Evolutionary conservation across 352 stramenopile genomes (phyloP).

Genomic region (Globisporangium barbulae): DNA sequence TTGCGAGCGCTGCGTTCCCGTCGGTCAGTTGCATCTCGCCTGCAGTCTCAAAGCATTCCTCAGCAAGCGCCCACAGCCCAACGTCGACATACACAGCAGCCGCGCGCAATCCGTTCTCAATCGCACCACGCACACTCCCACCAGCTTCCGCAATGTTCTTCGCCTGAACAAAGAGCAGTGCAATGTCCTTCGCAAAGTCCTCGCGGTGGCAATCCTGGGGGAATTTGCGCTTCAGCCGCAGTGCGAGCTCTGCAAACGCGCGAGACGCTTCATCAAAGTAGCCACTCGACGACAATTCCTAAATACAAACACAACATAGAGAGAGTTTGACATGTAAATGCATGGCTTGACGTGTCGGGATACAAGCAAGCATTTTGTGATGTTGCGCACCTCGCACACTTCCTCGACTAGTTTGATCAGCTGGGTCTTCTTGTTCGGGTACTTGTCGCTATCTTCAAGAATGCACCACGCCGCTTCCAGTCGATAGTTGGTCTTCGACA

Average conservation of each 20-base stretch:
- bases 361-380: background rate
- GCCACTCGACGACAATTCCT: slow-evolving; percentile 47
- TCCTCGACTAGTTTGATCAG: slow-evolving; percentile 39
- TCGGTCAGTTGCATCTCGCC: slow-evolving; percentile 45
- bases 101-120: slow-evolving; percentile 50
- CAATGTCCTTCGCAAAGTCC: slow-evolving; percentile 33
- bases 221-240: slow-evolving; percentile 63
- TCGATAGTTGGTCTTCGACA: slow-evolving; percentile 49
- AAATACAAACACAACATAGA: background rate
- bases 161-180: slow-evolving; percentile 48
- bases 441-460: slow-evolving; percentile 47
- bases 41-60: slow-evolving; percentile 52
- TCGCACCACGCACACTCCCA: slow-evolving; percentile 39
- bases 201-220: slow-evolving; percentile 39
- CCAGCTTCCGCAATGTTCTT: slow-evolving; percentile 55
- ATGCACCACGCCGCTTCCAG: slow-evolving; percentile 67
- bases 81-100: slow-evolving; percentile 51
- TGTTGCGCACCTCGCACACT: slow-evolving; percentile 40
- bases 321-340: no score
- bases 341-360: background rate
- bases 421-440: slow-evolving; percentile 33
- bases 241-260: slow-evolving; percentile 50
- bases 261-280: slow-evolving; percentile 72
- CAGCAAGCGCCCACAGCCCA: slow-evolving; percentile 45
- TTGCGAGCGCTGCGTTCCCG: slow-evolving; percentile 31